A percentile compares a stretch with the other conserved stretches of the same genome.
phyloP scores from a whole-genome alignment of 139 green algal genomes.

The Haematococcus lacustris region DNA sequence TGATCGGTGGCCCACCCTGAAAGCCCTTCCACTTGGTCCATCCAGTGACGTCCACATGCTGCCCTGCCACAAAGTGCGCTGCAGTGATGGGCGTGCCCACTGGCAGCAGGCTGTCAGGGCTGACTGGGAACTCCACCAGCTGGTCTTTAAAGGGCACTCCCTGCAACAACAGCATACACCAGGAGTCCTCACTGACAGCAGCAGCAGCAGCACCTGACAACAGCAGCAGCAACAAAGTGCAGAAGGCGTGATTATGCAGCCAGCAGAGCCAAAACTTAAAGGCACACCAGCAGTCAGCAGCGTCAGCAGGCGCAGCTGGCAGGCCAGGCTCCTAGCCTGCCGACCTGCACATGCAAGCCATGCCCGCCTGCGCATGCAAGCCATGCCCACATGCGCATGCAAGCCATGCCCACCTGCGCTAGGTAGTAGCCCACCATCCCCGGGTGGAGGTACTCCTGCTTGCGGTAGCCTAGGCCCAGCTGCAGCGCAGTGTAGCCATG shows the following conservation, averaged over 20 bases:
- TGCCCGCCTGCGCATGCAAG: too few relatives aligned
- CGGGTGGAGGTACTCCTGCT: constrained; percentile 58
- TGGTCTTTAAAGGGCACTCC: constrained; percentile 67
- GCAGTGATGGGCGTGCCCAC: constrained; percentile 69
- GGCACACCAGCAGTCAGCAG: not conserved
- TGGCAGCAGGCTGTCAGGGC: constrained; percentile 78
- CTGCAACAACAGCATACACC: not conserved
- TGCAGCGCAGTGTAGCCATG: constrained; percentile 80
- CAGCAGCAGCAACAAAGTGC: too few relatives aligned
- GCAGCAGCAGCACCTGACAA: too few relatives aligned
- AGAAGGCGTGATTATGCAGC: too few relatives aligned
- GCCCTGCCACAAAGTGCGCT: constrained; percentile 83
- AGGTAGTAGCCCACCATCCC: constrained; percentile 21
- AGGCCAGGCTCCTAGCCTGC: too few relatives aligned
- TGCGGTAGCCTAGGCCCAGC: constrained; percentile 67
- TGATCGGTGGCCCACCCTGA: too few relatives aligned
- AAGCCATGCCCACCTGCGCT: constrained; percentile 9
- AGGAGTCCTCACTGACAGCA: not conserved
- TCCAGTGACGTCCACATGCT: constrained; percentile 89
- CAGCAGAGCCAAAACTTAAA: constrained; percentile 1
- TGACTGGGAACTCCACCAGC: constrained; percentile 81
- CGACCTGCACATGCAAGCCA: not conserved
- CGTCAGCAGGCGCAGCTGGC: not conserved
- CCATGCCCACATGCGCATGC: not conserved
- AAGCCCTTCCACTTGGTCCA: constrained; percentile 94